Evolutionary conservation across 768 basidiomycete species (phyloP).

Genomic region (Hericium coralloides): DNA sequence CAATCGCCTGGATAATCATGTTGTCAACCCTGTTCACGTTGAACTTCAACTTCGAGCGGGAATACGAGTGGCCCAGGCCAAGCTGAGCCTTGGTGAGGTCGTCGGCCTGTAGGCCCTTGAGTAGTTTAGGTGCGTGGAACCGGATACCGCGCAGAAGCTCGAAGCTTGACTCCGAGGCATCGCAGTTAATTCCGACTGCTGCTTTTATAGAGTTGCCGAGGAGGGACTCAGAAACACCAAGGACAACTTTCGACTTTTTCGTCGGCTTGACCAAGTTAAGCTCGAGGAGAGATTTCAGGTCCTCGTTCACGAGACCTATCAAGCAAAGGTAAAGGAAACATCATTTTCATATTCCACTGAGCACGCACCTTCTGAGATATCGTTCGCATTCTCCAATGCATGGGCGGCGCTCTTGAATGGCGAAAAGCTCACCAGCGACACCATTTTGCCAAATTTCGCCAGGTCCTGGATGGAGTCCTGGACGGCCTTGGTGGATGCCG

Average conservation of each 20-base stretch:
- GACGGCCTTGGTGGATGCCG: slow-evolving; percentile 62
- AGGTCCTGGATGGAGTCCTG: slow-evolving; percentile 86
- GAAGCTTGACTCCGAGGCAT: slow-evolving; percentile 69
- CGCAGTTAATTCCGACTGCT: slow-evolving; percentile 64
- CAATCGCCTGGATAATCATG: slow-evolving; percentile 99
- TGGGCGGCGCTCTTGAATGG: slow-evolving; percentile 93
- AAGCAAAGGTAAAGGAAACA: slow-evolving; percentile 1
- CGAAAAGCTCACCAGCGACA: slow-evolving; percentile 80
- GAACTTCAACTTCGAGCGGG: slow-evolving; percentile 95
- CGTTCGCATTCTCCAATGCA: slow-evolving; percentile 92
- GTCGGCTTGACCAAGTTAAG: slow-evolving; percentile 76
- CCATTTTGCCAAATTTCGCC: slow-evolving; percentile 87
- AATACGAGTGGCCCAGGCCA: slow-evolving; percentile 95
- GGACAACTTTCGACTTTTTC: slow-evolving; percentile 56
- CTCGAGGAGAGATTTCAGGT: slow-evolving; percentile 76
- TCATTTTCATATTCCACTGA: neutral
- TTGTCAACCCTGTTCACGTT: slow-evolving; percentile 95
- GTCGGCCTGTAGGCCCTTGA: slow-evolving; percentile 79
- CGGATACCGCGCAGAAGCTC: slow-evolving; percentile 92
- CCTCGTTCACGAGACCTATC: slow-evolving; percentile 77
- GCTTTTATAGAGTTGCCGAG: slow-evolving; percentile 75
- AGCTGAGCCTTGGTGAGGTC: slow-evolving; percentile 93
- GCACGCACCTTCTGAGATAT: slow-evolving; percentile 83
- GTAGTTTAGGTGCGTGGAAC: slow-evolving; percentile 80
- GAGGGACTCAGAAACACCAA: slow-evolving; percentile 70